Conservation (phyloP, 257 asterid genomes). For the Solanum medicagineum region DNA sequence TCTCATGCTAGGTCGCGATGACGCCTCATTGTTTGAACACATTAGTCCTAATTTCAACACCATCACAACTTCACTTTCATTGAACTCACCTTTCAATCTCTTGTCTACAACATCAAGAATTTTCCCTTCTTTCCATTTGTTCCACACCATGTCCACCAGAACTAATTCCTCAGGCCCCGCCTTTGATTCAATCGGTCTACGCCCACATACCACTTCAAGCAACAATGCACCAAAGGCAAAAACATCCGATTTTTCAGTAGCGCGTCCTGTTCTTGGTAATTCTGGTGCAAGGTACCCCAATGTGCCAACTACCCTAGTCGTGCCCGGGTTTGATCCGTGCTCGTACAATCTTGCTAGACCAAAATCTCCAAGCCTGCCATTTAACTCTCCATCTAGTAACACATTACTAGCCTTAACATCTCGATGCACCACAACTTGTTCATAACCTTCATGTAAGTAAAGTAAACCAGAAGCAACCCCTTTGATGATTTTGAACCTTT, state of each 20-base stretch:
- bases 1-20: neutral
- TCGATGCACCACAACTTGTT: constrained; percentile 48
- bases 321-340: constrained; percentile 46
- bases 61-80: neutral
- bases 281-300: constrained; percentile 67
- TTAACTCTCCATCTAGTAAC: constrained; percentile 41
- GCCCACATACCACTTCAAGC: constrained; percentile 26
- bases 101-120: constrained; percentile 3
- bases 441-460: constrained; percentile 64
- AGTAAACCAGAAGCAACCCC: constrained; percentile 57
- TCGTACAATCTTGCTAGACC: constrained; percentile 52
- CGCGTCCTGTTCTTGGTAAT: constrained; percentile 38
- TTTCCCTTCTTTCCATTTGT: neutral
- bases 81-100: neutral
- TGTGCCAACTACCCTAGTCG: constrained; percentile 60
- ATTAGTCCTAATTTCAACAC: constrained; percentile 3
- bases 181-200: constrained; percentile 12
- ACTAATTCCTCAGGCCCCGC: constrained; percentile 1
- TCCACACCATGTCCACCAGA: constrained; percentile 7
- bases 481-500: constrained; percentile 47
- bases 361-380: constrained; percentile 44
- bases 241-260: constrained; percentile 45
- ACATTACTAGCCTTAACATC: constrained; percentile 69
- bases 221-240: constrained; percentile 45
- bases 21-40: constrained; percentile 2